phyloP scores from a whole-genome alignment of 139 green algal species.

The Choricystis sp. region DNA sequence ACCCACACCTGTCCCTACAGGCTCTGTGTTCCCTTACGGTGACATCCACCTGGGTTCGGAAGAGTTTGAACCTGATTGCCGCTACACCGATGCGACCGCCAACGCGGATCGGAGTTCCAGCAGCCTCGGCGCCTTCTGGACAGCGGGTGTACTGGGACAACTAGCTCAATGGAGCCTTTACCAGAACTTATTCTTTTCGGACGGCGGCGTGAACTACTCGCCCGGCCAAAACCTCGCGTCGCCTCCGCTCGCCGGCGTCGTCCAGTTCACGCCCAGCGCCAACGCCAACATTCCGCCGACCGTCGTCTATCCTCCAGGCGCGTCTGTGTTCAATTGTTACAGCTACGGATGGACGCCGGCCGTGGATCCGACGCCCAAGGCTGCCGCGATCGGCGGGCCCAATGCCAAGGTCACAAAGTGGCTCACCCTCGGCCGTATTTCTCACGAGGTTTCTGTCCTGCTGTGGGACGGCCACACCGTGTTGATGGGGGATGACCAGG shows the following conservation, averaged over 20 bases:
- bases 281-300: background rate
- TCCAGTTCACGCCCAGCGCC: background rate
- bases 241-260: background rate
- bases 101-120: background rate
- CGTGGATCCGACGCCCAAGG: background rate
- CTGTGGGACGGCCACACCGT: slow-evolving; percentile 27
- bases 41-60: slow-evolving; percentile 16
- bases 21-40: too few relatives aligned
- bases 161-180: background rate
- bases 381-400: background rate
- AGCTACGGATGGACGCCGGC: background rate
- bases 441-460: slow-evolving; percentile 16
- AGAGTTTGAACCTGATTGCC: slow-evolving; percentile 22
- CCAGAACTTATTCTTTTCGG: background rate
- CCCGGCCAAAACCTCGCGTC: background rate
- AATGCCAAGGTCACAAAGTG: slow-evolving; percentile 6
- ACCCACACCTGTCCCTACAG: too few relatives aligned
- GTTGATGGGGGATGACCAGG: slow-evolving; percentile 31
- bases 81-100: background rate
- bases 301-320: background rate
- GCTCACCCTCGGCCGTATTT: slow-evolving; percentile 15
- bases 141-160: background rate
- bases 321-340: background rate
- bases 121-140: background rate
- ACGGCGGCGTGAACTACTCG: background rate